phyloP scores from a whole-genome alignment of 441 rosid genomes.

The Oxalis stricta region DNA sequence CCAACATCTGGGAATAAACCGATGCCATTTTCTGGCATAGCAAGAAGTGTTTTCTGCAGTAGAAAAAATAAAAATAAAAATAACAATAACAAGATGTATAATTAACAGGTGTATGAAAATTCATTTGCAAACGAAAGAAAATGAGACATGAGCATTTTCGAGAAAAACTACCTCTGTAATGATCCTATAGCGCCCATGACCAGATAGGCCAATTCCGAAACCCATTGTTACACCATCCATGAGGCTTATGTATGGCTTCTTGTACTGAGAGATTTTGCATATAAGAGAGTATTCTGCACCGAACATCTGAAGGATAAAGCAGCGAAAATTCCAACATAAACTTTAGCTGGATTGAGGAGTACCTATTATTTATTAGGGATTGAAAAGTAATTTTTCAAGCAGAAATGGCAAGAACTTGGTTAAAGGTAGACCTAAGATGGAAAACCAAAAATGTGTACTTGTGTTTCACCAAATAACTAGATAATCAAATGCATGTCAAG shows the following conservation, averaged over 20 bases:
- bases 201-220: slow-evolving; percentile 85
- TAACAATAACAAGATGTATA: not conserved
- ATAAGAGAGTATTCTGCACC: slow-evolving; percentile 77
- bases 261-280: slow-evolving; percentile 76
- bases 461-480: not conserved
- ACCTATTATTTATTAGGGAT: no score
- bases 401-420: no score
- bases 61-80: slow-evolving; percentile 4
- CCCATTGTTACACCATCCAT: slow-evolving; percentile 98
- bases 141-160: slow-evolving; percentile 1
- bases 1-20: slow-evolving; percentile 97
- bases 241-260: slow-evolving; percentile 71
- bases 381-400: no score
- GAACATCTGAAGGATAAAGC: slow-evolving; percentile 44
- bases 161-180: slow-evolving; percentile 59
- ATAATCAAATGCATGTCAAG: not conserved
- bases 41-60: slow-evolving; percentile 62
- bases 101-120: no score
- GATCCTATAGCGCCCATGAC: slow-evolving; percentile 78
- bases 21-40: slow-evolving; percentile 96
- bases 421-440: no score
- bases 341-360: not conserved
- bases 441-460: not conserved
- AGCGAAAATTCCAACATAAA: slow-evolving; percentile 4
- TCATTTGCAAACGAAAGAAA: not conserved